Evolutionary conservation across 139 green algal genomes (phyloP), one percentile per base, ranked within the genome.

Genomic region (Pleodorina starrii): DNA sequence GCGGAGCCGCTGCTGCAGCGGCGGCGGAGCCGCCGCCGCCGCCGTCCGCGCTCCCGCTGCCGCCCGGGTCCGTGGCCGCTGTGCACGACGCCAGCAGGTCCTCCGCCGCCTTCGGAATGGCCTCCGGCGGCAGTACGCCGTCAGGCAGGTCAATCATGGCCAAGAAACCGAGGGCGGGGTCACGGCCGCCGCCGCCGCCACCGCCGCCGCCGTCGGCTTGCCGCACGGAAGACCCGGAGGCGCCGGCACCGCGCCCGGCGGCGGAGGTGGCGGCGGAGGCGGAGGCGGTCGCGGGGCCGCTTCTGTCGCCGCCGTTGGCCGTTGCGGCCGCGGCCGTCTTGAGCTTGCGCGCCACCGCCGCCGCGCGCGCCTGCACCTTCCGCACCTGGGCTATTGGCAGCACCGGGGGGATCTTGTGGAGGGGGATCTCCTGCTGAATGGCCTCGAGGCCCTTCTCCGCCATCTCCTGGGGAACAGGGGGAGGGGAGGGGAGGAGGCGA

Each of bases 331-430:
- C 69, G 50, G 48, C 50, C 7, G 60, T 29, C 60, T 72, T 23
- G 51, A 73, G 42, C 40, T 46, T 11, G 25, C 74, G 63, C 32
- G 32, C 63, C 63, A 21, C 63, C 21, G 2, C 63, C 21, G 63
- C 63, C 27, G 71, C 29, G 16, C 43, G 46, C 50, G 14, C 80
- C 3, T 78, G 80, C 23, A 43, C 1, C 42, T 60, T 10, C 7
- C 60, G 80, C 11, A 80, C 27, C 44, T 29, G 0, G 32, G 32
- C 46, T 12, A 81, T 29, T 0, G 66, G 44, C 11, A 23, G 44
- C 19, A 88, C 68, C 14, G 83, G 83, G 38, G 83, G 83, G 46
- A 88, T 81, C 83, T 88, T 88, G 83, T 88, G 83, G 6, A 80
- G 35, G n/a, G 83, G 83, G 23, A 88, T 71, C 36, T 88, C 83